phyloP scores from a whole-genome alignment of 2,329 filamentous ascomycete genomes.

The Geosmithia putterillii region DNA sequence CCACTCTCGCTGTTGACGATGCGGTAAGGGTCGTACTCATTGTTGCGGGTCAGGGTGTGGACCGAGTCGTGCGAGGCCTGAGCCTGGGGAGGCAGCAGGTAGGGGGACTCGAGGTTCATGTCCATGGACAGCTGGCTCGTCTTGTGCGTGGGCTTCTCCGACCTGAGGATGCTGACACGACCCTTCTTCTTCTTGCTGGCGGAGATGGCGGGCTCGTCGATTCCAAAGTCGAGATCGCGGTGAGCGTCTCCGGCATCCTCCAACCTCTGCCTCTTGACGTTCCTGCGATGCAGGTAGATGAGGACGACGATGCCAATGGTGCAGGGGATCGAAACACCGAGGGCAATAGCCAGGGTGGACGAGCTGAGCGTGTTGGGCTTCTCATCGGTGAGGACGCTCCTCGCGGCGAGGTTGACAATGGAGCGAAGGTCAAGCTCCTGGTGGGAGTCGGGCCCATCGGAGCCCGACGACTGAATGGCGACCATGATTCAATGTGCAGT shows the following conservation, averaged over 20 bases:
- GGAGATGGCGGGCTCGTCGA: slow-evolving; percentile 41
- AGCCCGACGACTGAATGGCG: not conserved
- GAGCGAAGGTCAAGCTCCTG: not conserved
- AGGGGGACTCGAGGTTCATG: slow-evolving; percentile 70
- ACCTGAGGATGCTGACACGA: slow-evolving; percentile 19
- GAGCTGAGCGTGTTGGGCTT: slow-evolving; percentile 42
- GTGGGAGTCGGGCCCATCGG: not conserved
- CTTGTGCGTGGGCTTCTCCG: slow-evolving; percentile 39
- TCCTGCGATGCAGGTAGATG: slow-evolving; percentile 67
- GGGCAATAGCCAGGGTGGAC: slow-evolving; percentile 53
- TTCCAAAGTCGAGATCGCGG: slow-evolving; percentile 84
- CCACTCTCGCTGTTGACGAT: slow-evolving; percentile 40
- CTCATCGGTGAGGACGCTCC: slow-evolving; percentile 18
- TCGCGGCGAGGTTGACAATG: not conserved
- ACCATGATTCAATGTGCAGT: not conserved
- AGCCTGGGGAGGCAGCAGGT: slow-evolving; percentile 77
- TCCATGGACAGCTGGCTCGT: slow-evolving; percentile 54
- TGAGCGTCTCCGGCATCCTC: slow-evolving; percentile 84
- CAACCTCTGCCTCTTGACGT: slow-evolving; percentile 53
- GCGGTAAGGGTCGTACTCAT: slow-evolving; percentile 77
- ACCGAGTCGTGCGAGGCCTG: slow-evolving; percentile 76
- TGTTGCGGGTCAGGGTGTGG: slow-evolving; percentile 68
- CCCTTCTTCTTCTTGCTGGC: slow-evolving; percentile 16
- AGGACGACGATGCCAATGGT: slow-evolving; percentile 54
- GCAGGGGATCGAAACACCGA: slow-evolving; percentile 67